phyloP scores from a whole-genome alignment of 805 yeast genomes.

The Kazachstania kunashirensis region DNA sequence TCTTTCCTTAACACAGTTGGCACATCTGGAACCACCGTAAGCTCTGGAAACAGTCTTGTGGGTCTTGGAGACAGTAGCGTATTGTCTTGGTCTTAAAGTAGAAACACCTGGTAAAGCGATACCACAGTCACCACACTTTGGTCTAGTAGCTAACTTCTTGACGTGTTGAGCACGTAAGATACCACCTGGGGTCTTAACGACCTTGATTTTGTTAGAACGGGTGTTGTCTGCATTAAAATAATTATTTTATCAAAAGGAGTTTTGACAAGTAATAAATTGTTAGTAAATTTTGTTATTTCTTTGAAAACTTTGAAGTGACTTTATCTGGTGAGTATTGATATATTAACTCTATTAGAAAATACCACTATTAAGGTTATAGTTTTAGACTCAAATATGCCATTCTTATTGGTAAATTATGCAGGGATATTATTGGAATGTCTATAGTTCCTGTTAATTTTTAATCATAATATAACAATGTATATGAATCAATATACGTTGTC shows the following conservation, averaged over 20 bases:
- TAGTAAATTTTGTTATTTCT: background rate
- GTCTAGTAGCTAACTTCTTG: slow-evolving; percentile 82
- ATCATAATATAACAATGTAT: no score
- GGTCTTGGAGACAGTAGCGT: slow-evolving; percentile 90
- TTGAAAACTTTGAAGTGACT: background rate
- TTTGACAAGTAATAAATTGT: background rate
- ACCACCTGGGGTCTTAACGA: slow-evolving; percentile 99
- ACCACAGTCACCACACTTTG: slow-evolving; percentile 87
- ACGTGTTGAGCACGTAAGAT: slow-evolving; percentile 95
- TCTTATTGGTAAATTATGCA: no score
- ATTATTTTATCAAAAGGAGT: background rate
- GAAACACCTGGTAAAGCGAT: slow-evolving; percentile 76
- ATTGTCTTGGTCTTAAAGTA: slow-evolving; percentile 96
- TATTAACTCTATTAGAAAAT: no score
- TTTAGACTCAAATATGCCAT: no score
- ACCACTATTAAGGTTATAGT: no score
- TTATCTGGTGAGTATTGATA: background rate
- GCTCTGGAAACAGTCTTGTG: slow-evolving; percentile 98
- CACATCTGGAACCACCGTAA: slow-evolving; percentile 99
- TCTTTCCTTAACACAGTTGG: slow-evolving; percentile 98
- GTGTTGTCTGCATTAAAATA: slow-evolving; percentile 69
- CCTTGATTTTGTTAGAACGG: slow-evolving; percentile 98
- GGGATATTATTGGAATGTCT: no score
- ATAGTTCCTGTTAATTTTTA: no score
- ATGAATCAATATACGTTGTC: no score